phyloP scores from a whole-genome alignment of 768 basidiomycete species.

The Xerocomellus dryophilus region DNA sequence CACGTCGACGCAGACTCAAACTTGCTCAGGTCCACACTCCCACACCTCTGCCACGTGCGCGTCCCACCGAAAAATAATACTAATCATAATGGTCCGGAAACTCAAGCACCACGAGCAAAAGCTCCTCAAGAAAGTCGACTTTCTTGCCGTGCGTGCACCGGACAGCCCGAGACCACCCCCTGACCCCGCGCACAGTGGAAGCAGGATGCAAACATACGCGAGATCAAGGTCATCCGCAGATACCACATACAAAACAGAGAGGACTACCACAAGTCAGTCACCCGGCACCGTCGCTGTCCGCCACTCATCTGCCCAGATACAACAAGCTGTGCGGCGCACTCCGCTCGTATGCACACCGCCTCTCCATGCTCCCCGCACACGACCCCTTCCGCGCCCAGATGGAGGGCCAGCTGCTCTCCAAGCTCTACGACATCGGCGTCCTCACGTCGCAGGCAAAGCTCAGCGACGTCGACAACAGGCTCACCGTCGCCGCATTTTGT shows the following conservation, averaged over 20 bases:
- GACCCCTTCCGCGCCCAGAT: slow-evolving; percentile 85
- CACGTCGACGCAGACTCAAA: slow-evolving; percentile 31
- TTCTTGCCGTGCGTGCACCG: slow-evolving; percentile 68
- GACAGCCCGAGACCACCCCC: not conserved
- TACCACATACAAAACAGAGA: slow-evolving; percentile 95
- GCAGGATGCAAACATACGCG: slow-evolving; percentile 86
- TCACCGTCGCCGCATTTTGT: slow-evolving; percentile 94
- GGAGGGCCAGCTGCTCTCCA: slow-evolving; percentile 85
- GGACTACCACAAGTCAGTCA: slow-evolving; percentile 80
- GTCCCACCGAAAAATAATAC: not conserved
- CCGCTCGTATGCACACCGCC: slow-evolving; percentile 78
- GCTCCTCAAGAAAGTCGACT: slow-evolving; percentile 94
- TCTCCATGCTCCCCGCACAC: slow-evolving; percentile 82
- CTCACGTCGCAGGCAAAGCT: slow-evolving; percentile 84
- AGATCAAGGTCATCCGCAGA: slow-evolving; percentile 90
- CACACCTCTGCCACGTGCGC: slow-evolving; percentile 34
- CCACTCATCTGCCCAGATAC: slow-evolving; percentile 49
- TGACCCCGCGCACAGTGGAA: slow-evolving; percentile 68
- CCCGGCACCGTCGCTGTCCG: not conserved
- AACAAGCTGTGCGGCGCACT: slow-evolving; percentile 92
- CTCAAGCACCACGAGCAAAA: slow-evolving; percentile 96
- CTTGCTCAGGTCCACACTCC: slow-evolving; percentile 21
- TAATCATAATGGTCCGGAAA: slow-evolving; percentile 80
- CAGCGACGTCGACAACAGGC: slow-evolving; percentile 89
- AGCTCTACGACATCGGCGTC: slow-evolving; percentile 96